A percentile compares a stretch with the other conserved stretches of the same genome.
Evolutionary conservation across 805 yeast genomes (phyloP).

Genomic region (Schwanniomyces occidentalis): DNA sequence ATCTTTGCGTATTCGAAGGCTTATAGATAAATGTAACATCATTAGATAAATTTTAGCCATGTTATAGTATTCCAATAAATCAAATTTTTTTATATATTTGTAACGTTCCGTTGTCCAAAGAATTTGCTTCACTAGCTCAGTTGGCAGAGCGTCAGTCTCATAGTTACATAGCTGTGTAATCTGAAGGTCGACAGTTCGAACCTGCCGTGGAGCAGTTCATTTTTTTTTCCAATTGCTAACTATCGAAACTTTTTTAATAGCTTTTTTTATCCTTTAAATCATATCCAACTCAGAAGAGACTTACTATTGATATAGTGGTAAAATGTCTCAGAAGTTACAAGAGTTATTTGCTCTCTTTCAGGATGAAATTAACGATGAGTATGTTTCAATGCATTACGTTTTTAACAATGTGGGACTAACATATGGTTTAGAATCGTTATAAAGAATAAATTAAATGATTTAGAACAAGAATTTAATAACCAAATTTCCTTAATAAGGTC

Average conservation of each 20-base stretch:
- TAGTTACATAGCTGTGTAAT: constrained; percentile 26
- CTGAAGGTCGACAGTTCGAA: constrained; percentile 51
- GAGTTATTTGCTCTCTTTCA: constrained; percentile 7
- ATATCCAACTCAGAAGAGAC: no score
- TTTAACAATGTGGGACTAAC: constrained; percentile 2
- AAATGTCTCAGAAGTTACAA: constrained; percentile 1
- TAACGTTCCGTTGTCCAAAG: no score
- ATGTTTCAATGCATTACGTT: constrained; percentile 1
- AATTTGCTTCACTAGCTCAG: constrained; percentile 23
- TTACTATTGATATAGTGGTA: no score
- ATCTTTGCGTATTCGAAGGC: no score
- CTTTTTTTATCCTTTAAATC: no score
- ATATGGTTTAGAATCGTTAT: constrained; percentile 6
- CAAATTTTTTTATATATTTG: no score
- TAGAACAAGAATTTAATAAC: constrained; percentile 13
- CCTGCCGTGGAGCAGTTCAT: constrained; percentile 45
- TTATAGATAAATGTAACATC: no score
- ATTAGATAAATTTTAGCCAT: no score
- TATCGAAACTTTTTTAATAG: no score
- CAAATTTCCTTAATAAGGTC: constrained; percentile 12
- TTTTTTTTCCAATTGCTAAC: no score
- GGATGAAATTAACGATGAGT: constrained; percentile 8
- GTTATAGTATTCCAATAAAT: no score
- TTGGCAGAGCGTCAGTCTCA: constrained; percentile 27
- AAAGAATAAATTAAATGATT: constrained; percentile 10